Evolutionary conservation across 495 filamentous ascomycete species (phyloP).

Genomic region (Talaromyces trachyspermus): DNA sequence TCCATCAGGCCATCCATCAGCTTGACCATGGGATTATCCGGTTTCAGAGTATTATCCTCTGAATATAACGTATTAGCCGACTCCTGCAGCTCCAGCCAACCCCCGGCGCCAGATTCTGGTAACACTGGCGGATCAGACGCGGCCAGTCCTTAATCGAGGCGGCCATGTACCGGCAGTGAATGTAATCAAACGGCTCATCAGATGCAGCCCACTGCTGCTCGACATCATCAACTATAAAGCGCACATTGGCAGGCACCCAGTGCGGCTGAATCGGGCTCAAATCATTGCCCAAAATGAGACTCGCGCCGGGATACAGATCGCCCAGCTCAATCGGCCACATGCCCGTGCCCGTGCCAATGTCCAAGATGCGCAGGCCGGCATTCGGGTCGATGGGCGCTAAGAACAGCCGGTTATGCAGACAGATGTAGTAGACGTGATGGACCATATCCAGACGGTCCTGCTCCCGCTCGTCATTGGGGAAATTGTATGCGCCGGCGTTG

Average conservation of each 20-base stretch:
- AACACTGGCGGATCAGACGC: slow-evolving; percentile 13
- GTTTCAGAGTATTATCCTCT: slow-evolving; percentile 26
- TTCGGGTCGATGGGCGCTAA: slow-evolving; percentile 14
- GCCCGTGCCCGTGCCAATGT: slow-evolving; percentile 27
- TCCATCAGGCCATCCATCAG: slow-evolving; percentile 22
- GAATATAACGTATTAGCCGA: slow-evolving; percentile 11
- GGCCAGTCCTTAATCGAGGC: slow-evolving; percentile 26
- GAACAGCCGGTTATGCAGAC: slow-evolving; percentile 13
- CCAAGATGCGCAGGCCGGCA: slow-evolving; percentile 9
- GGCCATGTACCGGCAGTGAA: slow-evolving; percentile 30
- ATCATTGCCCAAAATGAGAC: slow-evolving; percentile 27
- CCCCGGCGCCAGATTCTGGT: slow-evolving; percentile 30
- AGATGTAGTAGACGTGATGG: slow-evolving; percentile 13
- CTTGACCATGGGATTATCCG: slow-evolving; percentile 22
- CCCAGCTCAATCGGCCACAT: slow-evolving; percentile 40
- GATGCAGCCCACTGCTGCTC: slow-evolving; percentile 18
- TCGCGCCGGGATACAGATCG: slow-evolving; percentile 11
- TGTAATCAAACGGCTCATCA: slow-evolving; percentile 19
- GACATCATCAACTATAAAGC: slow-evolving; percentile 20
- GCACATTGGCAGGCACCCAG: slow-evolving; percentile 38
- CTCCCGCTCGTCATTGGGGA: slow-evolving; percentile 24
- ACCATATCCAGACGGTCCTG: slow-evolving; percentile 21
- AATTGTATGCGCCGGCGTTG: slow-evolving; percentile 15
- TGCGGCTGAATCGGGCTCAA: slow-evolving; percentile 42
- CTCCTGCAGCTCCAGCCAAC: slow-evolving; percentile 36